Conservation (phyloP, 257 asterid species). For the Przewalskia tangutica region DNA sequence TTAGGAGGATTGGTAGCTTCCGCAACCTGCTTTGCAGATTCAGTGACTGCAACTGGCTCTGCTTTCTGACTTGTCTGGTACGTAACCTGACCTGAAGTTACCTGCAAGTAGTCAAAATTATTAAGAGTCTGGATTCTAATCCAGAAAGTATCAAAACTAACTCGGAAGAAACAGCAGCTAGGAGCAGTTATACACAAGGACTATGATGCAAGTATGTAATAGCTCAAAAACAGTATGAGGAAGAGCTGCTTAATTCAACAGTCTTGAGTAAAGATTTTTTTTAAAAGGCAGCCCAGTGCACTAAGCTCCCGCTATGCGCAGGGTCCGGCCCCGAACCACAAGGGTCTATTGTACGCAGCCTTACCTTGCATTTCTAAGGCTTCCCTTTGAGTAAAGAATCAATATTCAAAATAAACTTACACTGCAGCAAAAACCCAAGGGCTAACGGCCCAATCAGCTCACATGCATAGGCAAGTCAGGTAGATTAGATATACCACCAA, state of each 20-base stretch:
- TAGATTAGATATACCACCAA: background rate
- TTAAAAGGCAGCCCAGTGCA: no score
- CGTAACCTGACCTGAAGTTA: constrained; percentile 44
- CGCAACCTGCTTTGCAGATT: constrained; percentile 36
- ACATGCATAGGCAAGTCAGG: background rate
- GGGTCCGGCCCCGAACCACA: no score
- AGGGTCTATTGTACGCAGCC: no score
- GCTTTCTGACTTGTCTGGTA: constrained; percentile 43
- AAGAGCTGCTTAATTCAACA: background rate
- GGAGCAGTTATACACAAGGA: background rate
- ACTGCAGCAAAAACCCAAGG: background rate
- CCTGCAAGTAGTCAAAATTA: constrained; percentile 35
- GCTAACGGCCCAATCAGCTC: constrained; percentile 1
- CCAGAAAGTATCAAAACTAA: background rate
- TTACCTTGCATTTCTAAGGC: no score
- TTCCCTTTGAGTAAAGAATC: background rate
- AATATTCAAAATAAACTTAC: background rate
- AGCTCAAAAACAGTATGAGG: background rate
- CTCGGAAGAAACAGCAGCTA: background rate
- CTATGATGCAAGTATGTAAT: background rate
- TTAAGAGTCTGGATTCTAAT: background rate
- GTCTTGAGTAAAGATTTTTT: background rate
- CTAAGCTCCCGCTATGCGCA: no score
- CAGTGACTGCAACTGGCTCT: constrained; percentile 40
- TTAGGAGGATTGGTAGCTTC: constrained; percentile 48